Evolutionary conservation across 225 moss, liverwort and hornwort genomes (phyloP), one percentile per base, ranked within the genome.

Genomic region (Physcomitrium patens): DNA sequence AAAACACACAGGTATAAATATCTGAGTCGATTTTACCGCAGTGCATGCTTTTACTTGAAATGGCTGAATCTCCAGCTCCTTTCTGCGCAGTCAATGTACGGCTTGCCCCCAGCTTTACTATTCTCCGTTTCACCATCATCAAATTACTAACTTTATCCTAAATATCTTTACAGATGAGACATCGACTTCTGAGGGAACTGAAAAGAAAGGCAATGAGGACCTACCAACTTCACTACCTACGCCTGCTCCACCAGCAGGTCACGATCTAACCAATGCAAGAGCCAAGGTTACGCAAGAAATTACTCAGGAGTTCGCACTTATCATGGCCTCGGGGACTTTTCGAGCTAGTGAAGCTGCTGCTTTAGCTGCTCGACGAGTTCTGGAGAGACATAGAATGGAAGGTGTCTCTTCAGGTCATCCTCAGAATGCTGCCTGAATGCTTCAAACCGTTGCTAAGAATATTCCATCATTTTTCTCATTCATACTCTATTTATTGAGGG

Each of bases 311-410:
- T 97, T 97, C 51, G 92, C 92, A 59, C 80, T 84, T 3, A 85
- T 97, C 19, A 97, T 93, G 97, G 97, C 91, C 27, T 94, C 97
- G 12, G 94, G 97, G 27, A 94, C 92, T 70, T 18, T 94, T 0
- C 86, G 90, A 76, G 94, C 97, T 10, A 94, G 94, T 76, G 97
- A 97, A 80, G 97, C 97, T 70, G 97, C 97, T 12, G 97, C 94
- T 3, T 79, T 97, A 50, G 97, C 97, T 15, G 89, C 94, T 7
- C 88, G 97, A 46, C 81, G 91, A 28, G 97, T 97, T 28, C 77
- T 92, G 84, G 92, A 93, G 71, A 91, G 92, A 83, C 91, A 97
- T 65, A 81, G 91, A 58, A 77, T 85, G 63, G 77, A 84, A 60
- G 71, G 81, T 5, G 78, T 83, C 60, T 58, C 85, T 14, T 82